Evolutionary conservation across 495 filamentous ascomycete species (phyloP).

Genomic region (Lentithecium fluviatile): DNA sequence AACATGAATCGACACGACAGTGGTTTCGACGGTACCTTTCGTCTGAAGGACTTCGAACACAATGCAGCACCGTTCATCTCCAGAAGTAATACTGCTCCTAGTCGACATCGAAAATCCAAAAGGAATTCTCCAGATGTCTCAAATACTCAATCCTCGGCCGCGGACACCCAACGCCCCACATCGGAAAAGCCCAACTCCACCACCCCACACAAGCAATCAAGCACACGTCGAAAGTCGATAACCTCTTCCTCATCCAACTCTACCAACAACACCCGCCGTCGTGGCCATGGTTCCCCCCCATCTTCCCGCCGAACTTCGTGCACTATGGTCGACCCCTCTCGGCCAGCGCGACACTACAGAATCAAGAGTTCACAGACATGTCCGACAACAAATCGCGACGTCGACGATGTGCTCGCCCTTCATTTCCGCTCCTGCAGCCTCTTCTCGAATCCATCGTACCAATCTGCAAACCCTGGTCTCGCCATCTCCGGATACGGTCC

Average conservation of each 20-base stretch:
- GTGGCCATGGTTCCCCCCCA: slow-evolving; percentile 14
- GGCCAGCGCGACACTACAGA: slow-evolving; percentile 26
- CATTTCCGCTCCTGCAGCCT: slow-evolving; percentile 34
- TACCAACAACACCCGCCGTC: slow-evolving; percentile 4
- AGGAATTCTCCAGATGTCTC: slow-evolving; percentile 1
- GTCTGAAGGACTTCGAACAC: not conserved
- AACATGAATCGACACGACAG: slow-evolving; percentile 31
- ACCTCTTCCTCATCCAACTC: slow-evolving; percentile 20
- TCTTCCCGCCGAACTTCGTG: slow-evolving; percentile 26
- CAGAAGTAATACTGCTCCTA: slow-evolving; percentile 14
- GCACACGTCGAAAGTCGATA: slow-evolving; percentile 7
- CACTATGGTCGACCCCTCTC: slow-evolving; percentile 23
- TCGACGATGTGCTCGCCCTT: slow-evolving; percentile 35
- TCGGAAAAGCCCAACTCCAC: slow-evolving; percentile 10
- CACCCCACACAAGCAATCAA: slow-evolving; percentile 9
- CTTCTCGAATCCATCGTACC: slow-evolving; percentile 24
- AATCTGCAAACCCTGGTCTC: not conserved
- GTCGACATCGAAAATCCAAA: not conserved
- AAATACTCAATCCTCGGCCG: not conserved
- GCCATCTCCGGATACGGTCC: slow-evolving; percentile 14
- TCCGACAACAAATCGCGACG: slow-evolving; percentile 17
- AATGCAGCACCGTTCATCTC: not conserved
- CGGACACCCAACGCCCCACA: not conserved
- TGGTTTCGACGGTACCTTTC: slow-evolving; percentile 23
- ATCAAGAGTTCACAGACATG: slow-evolving; percentile 29